Conservation (phyloP, 2,329 filamentous ascomycete genomes). For the Xylariales sp. region DNA sequence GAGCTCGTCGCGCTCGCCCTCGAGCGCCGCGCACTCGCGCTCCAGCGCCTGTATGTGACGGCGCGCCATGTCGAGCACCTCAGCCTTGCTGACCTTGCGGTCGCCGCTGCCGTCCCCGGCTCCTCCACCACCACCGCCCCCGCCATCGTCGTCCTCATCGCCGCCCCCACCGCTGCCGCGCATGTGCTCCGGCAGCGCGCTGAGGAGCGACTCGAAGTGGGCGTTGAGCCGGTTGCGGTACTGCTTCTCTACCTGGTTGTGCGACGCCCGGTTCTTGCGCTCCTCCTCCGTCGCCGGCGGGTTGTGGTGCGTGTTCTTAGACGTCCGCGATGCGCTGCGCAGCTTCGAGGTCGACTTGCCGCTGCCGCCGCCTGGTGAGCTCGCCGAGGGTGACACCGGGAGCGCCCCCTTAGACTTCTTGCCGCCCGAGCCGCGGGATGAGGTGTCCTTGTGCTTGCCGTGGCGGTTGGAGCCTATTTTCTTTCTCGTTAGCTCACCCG, state of each 20-base stretch:
- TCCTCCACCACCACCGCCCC: constrained; percentile 14
- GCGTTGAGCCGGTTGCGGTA: constrained; percentile 42
- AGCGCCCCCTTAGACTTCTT: background rate
- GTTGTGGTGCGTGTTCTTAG: constrained; percentile 29
- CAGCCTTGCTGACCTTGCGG: constrained; percentile 35
- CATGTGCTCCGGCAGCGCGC: constrained; percentile 32
- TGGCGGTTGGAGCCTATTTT: too few species aligned
- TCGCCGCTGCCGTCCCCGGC: constrained; percentile 15
- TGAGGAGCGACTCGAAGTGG: constrained; percentile 39
- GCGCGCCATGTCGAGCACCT: constrained; percentile 40
- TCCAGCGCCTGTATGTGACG: constrained; percentile 35
- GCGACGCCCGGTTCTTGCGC: constrained; percentile 28
- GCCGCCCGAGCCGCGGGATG: too few species aligned
- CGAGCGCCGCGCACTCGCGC: constrained; percentile 28
- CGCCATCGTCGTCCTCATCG: constrained; percentile 19
- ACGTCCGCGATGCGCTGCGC: constrained; percentile 26
- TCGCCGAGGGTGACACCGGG: background rate
- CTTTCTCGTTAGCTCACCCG: too few species aligned
- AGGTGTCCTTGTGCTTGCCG: too few species aligned
- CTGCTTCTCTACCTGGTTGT: constrained; percentile 45
- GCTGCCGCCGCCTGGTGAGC: background rate
- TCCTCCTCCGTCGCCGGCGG: constrained; percentile 26
- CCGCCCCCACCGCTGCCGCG: constrained; percentile 16
- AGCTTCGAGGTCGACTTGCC: constrained; percentile 23
- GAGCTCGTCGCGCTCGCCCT: constrained; percentile 31